Evolutionary conservation across 345 rosid genomes (phyloP).

Genomic region (Triadica sebifera): DNA sequence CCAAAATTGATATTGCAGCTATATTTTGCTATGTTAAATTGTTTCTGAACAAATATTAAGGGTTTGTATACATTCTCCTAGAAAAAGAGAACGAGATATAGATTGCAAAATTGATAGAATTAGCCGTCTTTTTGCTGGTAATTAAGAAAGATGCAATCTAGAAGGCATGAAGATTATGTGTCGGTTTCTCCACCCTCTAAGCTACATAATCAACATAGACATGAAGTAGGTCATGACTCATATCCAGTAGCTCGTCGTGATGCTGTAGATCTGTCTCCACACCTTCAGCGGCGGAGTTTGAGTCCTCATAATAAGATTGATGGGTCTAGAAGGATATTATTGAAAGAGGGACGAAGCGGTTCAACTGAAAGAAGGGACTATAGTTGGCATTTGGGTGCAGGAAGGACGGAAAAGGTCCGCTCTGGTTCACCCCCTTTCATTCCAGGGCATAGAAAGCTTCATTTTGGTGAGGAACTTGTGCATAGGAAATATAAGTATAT

Average conservation of each 20-base stretch:
- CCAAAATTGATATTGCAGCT: not conserved
- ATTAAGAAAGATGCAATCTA: constrained; percentile 43
- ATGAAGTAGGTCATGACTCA: constrained; percentile 24
- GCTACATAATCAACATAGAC: constrained; percentile 26
- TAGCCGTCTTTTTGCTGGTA: not conserved
- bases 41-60: constrained; percentile 2
- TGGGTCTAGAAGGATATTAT: constrained; percentile 29
- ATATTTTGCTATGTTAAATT: not conserved
- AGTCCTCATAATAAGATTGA: constrained; percentile 37
- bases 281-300: constrained; percentile 32
- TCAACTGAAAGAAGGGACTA: constrained; percentile 35
- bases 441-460: constrained; percentile 32
- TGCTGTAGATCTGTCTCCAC: constrained; percentile 24
- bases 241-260: constrained; percentile 21
- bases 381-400: constrained; percentile 33
- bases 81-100: not conserved
- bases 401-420: constrained; percentile 24
- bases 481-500: constrained; percentile 27
- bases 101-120: not conserved
- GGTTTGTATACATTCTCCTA: not conserved
- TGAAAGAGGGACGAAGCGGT: constrained; percentile 26
- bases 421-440: constrained; percentile 29
- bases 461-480: constrained; percentile 19
- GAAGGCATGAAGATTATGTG: constrained; percentile 37
- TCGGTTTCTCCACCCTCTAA: constrained; percentile 31